Evolutionary conservation across 306 rosid genomes (phyloP).

Genomic region (Prunus salicina): DNA sequence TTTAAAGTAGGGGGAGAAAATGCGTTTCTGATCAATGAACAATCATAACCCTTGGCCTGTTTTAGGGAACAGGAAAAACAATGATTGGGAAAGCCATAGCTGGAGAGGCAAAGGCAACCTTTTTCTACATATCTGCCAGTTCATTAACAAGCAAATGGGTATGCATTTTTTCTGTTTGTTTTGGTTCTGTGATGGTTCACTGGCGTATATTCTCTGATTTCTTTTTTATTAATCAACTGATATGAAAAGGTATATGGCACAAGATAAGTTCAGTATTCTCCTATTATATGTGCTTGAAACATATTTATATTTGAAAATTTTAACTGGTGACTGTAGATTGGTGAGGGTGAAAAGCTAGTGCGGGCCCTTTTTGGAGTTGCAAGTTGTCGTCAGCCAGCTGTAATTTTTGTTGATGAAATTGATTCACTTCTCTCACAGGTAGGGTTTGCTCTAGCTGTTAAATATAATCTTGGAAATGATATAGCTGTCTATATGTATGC

Average conservation of each 20-base stretch:
- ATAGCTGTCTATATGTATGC: not conserved
- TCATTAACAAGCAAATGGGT: slow-evolving; percentile 98
- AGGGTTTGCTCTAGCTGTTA: slow-evolving; percentile 26
- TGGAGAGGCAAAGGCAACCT: slow-evolving; percentile 98
- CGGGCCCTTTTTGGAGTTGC: slow-evolving; percentile 96
- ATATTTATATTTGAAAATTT: slow-evolving; percentile 12
- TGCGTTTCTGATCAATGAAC: slow-evolving; percentile 18
- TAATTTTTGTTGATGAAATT: slow-evolving; percentile 94
- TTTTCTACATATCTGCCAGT: slow-evolving; percentile 96
- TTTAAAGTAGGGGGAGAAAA: slow-evolving; percentile 16
- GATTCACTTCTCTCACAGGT: slow-evolving; percentile 99
- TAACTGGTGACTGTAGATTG: slow-evolving; percentile 59
- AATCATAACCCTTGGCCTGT: slow-evolving; percentile 21
- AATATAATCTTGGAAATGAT: slow-evolving; percentile 10
- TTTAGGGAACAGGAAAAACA: slow-evolving; percentile 97
- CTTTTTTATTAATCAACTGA: not conserved
- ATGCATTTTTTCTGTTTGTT: slow-evolving; percentile 33
- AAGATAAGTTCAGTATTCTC: slow-evolving; percentile 3
- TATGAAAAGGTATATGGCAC: slow-evolving; percentile 1
- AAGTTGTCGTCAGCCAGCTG: slow-evolving; percentile 97
- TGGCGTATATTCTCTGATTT: not conserved
- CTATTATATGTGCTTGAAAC: slow-evolving; percentile 8
- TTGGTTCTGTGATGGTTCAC: slow-evolving; percentile 8
- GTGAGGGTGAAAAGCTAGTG: slow-evolving; percentile 97
- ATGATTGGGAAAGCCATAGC: slow-evolving; percentile 99